phyloP scores from a whole-genome alignment of 495 filamentous ascomycete genomes.

The Copromyces sp. region DNA sequence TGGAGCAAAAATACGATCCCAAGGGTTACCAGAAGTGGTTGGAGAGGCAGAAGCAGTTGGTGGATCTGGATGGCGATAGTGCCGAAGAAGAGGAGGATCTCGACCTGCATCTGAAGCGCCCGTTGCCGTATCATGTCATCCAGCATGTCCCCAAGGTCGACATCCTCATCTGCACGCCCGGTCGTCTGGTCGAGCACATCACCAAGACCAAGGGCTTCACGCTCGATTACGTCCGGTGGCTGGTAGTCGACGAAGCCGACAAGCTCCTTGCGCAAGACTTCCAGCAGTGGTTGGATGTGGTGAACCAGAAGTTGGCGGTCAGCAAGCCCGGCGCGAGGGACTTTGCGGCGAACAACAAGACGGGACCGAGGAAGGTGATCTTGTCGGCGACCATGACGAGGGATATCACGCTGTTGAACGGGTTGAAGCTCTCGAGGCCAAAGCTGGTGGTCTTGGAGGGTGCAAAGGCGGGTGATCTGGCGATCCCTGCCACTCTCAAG shows the following conservation, averaged over 20 bases:
- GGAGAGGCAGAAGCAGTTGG: conserved; percentile 6
- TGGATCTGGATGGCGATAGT: conserved; percentile 12
- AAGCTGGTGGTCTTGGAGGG: conserved; percentile 65
- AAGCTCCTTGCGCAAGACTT: conserved; percentile 83
- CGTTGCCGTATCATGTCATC: conserved; percentile 51
- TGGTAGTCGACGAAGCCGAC: conserved; percentile 91
- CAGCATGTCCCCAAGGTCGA: conserved; percentile 62
- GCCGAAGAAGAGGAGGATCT: conserved; percentile 9
- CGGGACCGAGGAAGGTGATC: conserved; percentile 58
- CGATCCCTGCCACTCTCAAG: conserved; percentile 56
- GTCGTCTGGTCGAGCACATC: conserved; percentile 85
- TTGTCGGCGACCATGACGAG: conserved; percentile 90
- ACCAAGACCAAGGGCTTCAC: conserved; percentile 71
- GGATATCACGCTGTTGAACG: conserved; percentile 70
- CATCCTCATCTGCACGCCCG: conserved; percentile 86
- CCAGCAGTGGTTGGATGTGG: conserved; percentile 76
- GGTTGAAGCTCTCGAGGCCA: conserved; percentile 61
- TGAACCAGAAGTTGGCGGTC: conserved; percentile 51
- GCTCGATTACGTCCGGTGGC: conserved; percentile 65
- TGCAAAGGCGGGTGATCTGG: conserved; percentile 32
- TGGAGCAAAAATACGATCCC: conserved; percentile 40
- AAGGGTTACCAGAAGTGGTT: conserved; percentile 21
- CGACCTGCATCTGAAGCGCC: conserved; percentile 11
- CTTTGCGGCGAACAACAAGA: conserved; percentile 38
- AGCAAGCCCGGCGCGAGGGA: conserved; percentile 27